These are phyloP conservation scores for Penicillium malachiteum DNA, from an alignment of 495 filamentous ascomycete genomes.

Conservation along the genomic window DNA sequence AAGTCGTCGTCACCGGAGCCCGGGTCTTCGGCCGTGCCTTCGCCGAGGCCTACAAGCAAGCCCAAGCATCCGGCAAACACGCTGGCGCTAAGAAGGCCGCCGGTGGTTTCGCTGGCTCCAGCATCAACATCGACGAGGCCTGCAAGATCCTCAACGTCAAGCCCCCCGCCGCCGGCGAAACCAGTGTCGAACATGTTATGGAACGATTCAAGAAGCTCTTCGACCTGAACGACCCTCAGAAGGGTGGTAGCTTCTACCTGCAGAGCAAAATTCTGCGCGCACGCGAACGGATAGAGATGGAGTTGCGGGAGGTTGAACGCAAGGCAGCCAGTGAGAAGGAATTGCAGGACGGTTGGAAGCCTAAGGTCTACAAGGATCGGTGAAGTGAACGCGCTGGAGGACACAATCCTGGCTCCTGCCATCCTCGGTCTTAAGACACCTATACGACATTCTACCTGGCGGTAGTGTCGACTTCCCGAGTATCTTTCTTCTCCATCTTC, in stretches of 20 bases:
- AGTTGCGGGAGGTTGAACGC: conserved; percentile 54
- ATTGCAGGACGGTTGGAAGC: conserved; percentile 81
- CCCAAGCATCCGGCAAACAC: conserved; percentile 80
- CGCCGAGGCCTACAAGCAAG: conserved; percentile 87
- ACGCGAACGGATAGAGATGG: conserved; percentile 86
- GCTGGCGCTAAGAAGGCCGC: conserved; percentile 53
- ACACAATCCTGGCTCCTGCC: background rate
- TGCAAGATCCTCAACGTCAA: conserved; percentile 98
- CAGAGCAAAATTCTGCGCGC: conserved; percentile 95
- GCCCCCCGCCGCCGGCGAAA: conserved; percentile 74
- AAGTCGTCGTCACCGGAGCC: conserved; percentile 84
- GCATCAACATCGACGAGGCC: conserved; percentile 90
- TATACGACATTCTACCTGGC: background rate
- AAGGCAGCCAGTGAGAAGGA: conserved; percentile 60
- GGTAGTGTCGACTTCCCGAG: conserved; percentile 7
- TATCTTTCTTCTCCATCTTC: conserved; percentile 5
- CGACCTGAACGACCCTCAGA: conserved; percentile 88
- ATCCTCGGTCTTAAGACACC: background rate
- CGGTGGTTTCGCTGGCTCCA: conserved; percentile 53
- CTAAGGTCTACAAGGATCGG: conserved; percentile 90
- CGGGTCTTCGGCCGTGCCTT: conserved; percentile 93
- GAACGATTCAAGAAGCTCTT: conserved; percentile 93
- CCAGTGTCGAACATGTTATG: conserved; percentile 73
- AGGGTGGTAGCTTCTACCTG: conserved; percentile 95
- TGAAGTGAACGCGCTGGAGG: conserved; percentile 30